phyloP scores from a whole-genome alignment of 225 moss, liverwort and hornwort genomes.

The Marchantia paleacea region DNA sequence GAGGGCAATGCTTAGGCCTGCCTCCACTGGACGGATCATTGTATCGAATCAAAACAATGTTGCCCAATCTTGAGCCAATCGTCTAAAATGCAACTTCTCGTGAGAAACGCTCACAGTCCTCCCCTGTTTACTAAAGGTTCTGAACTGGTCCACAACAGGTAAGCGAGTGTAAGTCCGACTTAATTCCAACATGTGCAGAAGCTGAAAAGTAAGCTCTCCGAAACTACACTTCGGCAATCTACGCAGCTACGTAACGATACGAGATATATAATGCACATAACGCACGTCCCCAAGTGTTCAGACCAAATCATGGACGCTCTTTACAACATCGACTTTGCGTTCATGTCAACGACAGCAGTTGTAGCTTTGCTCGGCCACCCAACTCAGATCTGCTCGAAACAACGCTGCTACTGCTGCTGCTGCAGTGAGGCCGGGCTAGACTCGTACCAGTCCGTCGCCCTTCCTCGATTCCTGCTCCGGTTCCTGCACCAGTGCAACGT shows the following conservation, averaged over 20 bases:
- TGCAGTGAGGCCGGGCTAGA: not conserved
- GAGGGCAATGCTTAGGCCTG: not conserved
- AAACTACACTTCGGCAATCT: too few species aligned
- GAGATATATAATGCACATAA: not conserved
- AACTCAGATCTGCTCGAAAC: conserved; percentile 1
- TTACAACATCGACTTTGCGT: not conserved
- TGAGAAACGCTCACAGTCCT: not conserved
- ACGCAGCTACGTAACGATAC: not conserved
- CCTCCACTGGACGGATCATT: conserved; percentile 12
- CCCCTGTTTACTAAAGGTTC: not conserved
- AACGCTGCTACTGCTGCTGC: not conserved
- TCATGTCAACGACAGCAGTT: not conserved
- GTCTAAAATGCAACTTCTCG: not conserved
- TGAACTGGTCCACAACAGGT: not conserved
- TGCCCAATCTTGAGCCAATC: not conserved
- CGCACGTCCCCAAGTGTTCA: not conserved
- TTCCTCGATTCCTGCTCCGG: not conserved
- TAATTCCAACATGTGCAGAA: not conserved
- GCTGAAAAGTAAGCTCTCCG: not conserved
- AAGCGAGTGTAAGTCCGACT: not conserved
- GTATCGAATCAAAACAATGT: conserved; percentile 11
- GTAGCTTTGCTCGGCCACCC: not conserved
- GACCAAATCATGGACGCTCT: not conserved
- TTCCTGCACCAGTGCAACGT: conserved; percentile 1
- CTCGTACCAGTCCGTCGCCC: not conserved